Evolutionary conservation across 352 stramenopile genomes (phyloP).

Genomic region (Pythium scleroteichum): DNA sequence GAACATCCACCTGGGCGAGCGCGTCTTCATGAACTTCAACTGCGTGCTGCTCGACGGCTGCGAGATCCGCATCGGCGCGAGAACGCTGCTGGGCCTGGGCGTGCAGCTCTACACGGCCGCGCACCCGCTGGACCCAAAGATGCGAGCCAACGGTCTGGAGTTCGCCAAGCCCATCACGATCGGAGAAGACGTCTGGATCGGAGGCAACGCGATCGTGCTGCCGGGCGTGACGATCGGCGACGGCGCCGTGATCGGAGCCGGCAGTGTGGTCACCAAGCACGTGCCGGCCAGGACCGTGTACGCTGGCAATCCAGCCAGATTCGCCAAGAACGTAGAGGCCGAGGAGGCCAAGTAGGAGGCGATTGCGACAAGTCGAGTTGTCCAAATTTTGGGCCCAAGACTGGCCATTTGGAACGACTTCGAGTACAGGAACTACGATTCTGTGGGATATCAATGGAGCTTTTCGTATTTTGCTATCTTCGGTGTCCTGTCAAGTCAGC

Average conservation of each 20-base stretch:
- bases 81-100: slow-evolving; percentile 68
- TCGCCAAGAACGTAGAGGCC: slow-evolving; percentile 59
- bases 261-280: slow-evolving; percentile 80
- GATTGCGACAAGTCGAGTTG: too few relatives aligned
- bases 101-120: slow-evolving; percentile 82
- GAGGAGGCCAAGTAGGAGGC: too few relatives aligned
- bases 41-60: slow-evolving; percentile 86
- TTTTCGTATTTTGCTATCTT: too few relatives aligned
- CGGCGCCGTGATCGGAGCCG: slow-evolving; percentile 67
- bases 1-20: slow-evolving; percentile 73
- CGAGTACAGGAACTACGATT: too few relatives aligned
- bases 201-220: slow-evolving; percentile 68
- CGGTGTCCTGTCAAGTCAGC: too few relatives aligned
- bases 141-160: slow-evolving; percentile 48
- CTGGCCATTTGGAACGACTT: too few relatives aligned
- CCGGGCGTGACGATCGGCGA: slow-evolving; percentile 72
- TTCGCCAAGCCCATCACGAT: slow-evolving; percentile 72
- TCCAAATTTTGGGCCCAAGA: too few relatives aligned
- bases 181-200: slow-evolving; percentile 86
- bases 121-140: slow-evolving; percentile 65
- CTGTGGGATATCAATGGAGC: too few relatives aligned
- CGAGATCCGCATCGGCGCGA: slow-evolving; percentile 73
- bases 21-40: slow-evolving; percentile 90
- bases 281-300: slow-evolving; percentile 65
- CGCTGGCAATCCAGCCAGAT: slow-evolving; percentile 72